Base-by-base conservation (phyloP, 2,329 filamentous ascomycete genomes). In the Trichoderma sp. region DNA sequence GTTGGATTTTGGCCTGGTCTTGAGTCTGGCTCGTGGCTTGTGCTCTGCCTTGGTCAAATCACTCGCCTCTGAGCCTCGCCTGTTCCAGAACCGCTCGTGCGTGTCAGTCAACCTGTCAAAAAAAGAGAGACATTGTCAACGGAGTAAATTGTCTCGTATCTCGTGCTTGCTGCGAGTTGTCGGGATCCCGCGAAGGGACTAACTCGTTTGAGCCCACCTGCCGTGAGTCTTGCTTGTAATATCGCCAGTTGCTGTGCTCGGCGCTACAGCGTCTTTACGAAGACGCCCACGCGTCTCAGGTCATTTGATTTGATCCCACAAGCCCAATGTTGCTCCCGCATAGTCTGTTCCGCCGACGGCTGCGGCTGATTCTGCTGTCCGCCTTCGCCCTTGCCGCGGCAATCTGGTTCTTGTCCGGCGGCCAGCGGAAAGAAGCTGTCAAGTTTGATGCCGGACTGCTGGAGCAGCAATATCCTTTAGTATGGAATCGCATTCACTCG, bases 401-500 rank as follows among this genome's bases (percentile, higher is more conserved):
- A 17, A 17, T 65, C n/a, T 65, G 27, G 37, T 15, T 65, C 19
- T 27, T 65, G n/a, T 34, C 61, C 4, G 19, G 29, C 37, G 17
- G 35, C 9, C 61, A 35, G n/a, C 37, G 34, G n/a, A 22, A 15
- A 1, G 8, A 56, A 22, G 12, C 19, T 4, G n/a, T 19, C 19
- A 3, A 17, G 35, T 57, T 65, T 48, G 52, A 65, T 27, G 61
- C 52, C 37, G 8, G 34, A 25, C 8, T 35, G 52, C 15, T 69
- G 35, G 60, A 66, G 37, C 64, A 45, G 17, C 34, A 45, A 71
- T 60, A 71, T 70, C 34, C 71, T 8, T 15, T 72, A 37, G 68
- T 70, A 8, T 73, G 72, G 72, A 59, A 67, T 6, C 72, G 71
- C 27, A 67, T 73, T 22, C 69, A 72, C 34, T 48, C 67, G 17